phyloP scores from a whole-genome alignment of 1,284 basidiomycete genomes.

The Apiotrichum domesticum region DNA sequence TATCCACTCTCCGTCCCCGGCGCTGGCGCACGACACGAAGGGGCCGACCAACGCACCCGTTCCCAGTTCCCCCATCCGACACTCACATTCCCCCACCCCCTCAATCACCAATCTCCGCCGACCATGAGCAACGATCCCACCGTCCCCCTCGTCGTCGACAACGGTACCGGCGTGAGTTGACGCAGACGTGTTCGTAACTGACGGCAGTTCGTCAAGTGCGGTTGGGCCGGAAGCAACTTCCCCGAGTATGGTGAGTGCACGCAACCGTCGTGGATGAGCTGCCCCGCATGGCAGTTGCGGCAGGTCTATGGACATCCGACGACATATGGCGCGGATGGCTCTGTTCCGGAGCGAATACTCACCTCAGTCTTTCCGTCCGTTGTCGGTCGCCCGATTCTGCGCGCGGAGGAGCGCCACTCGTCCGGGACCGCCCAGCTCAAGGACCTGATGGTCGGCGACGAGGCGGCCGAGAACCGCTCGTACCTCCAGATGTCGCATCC shows the following conservation, averaged over 20 bases:
- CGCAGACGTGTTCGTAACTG: neutral
- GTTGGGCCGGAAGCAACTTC: slow-evolving; percentile 97
- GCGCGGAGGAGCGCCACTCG: slow-evolving; percentile 84
- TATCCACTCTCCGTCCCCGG: no score
- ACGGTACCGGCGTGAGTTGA: slow-evolving; percentile 83
- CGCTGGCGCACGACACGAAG: no score
- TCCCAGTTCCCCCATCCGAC: no score
- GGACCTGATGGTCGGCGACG: slow-evolving; percentile 97
- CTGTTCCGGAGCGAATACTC: no score
- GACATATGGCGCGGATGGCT: no score
- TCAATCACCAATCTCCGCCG: neutral
- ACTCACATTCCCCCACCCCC: neutral
- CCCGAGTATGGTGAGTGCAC: slow-evolving; percentile 77
- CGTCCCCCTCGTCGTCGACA: slow-evolving; percentile 84
- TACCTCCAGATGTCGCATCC: slow-evolving; percentile 96
- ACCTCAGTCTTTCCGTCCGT: slow-evolving; percentile 85
- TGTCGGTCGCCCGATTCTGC: slow-evolving; percentile 91
- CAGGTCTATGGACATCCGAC: no score
- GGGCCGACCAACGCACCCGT: no score
- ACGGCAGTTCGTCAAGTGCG: slow-evolving; percentile 90
- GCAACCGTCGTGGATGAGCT: no score
- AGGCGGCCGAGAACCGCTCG: slow-evolving; percentile 87
- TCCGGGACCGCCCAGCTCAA: slow-evolving; percentile 69
- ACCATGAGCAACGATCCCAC: slow-evolving; percentile 22
- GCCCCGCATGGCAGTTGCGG: no score